Percentiles rank a stretch among this genome's conserved stretches.
Conservation (phyloP, 768 basidiomycete genomes). For the Nidularia sp. region DNA sequence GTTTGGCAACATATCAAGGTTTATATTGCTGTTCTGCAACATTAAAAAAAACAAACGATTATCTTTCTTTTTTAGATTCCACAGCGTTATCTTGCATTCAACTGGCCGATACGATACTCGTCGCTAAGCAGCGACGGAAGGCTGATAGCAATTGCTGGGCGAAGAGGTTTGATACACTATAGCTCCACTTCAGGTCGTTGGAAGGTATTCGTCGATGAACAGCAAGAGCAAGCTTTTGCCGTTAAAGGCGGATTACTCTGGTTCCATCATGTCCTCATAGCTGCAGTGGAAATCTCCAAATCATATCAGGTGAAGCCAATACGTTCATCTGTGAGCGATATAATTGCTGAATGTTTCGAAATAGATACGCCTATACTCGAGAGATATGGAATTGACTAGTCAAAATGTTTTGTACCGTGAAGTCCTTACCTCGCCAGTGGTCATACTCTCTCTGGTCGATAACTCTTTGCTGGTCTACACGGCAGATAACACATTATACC, state of each 20-base stretch:
- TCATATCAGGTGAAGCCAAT: constrained; percentile 83
- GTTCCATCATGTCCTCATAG: constrained; percentile 95
- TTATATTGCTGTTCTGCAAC: not conserved
- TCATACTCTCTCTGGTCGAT: constrained; percentile 89
- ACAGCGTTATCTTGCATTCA: constrained; percentile 78
- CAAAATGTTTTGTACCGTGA: constrained; percentile 84
- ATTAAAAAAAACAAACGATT: not conserved
- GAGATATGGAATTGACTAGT: constrained; percentile 83
- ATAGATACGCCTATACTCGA: constrained; percentile 90
- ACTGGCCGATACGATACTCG: constrained; percentile 94
- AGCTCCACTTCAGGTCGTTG: constrained; percentile 92
- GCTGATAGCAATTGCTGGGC: constrained; percentile 88
- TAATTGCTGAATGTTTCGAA: too few relatives aligned
- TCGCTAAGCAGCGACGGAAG: constrained; percentile 88
- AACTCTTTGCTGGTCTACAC: constrained; percentile 94
- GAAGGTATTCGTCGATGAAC: constrained; percentile 81
- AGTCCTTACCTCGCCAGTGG: constrained; percentile 67
- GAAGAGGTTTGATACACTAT: constrained; percentile 88
- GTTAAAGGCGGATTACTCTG: constrained; percentile 92
- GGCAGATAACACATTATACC: constrained; percentile 87
- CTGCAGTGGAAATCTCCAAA: constrained; percentile 79
- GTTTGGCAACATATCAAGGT: constrained; percentile 98
- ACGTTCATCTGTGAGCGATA: too few relatives aligned
- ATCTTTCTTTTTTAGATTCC: constrained; percentile 58
- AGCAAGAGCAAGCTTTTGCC: constrained; percentile 82